These are phyloP conservation scores for Glonium stellatum DNA, from an alignment of 495 filamentous ascomycete species.

Conservation along the genomic window DNA sequence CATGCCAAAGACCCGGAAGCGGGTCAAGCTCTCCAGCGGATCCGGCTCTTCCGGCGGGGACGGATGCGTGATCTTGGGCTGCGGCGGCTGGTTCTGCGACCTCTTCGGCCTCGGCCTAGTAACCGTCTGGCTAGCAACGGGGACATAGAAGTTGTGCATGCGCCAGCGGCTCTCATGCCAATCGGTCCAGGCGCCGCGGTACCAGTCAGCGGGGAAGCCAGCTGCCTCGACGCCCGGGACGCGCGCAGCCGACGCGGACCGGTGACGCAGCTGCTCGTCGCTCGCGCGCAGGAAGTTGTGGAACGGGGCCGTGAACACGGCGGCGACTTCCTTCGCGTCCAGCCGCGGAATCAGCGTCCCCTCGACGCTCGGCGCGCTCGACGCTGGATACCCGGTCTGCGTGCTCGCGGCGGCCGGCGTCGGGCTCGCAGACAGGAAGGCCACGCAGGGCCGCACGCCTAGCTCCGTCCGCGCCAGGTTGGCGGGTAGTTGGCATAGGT, in stretches of 20 bases:
- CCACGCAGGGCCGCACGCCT: slow-evolving; percentile 78
- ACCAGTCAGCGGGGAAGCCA: slow-evolving; percentile 49
- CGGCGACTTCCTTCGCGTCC: slow-evolving; percentile 79
- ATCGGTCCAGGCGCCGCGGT: slow-evolving; percentile 55
- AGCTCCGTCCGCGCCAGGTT: slow-evolving; percentile 75
- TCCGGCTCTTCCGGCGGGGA: slow-evolving; percentile 28
- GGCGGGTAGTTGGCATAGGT: slow-evolving; percentile 73
- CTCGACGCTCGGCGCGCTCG: slow-evolving; percentile 49
- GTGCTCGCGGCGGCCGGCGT: slow-evolving; percentile 4
- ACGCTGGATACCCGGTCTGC: slow-evolving; percentile 9
- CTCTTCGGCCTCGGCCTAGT: not conserved
- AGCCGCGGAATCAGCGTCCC: slow-evolving; percentile 67
- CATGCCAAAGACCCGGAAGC: slow-evolving; percentile 85
- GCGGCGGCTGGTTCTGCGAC: not conserved
- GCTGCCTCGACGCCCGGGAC: slow-evolving; percentile 14
- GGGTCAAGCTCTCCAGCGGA: slow-evolving; percentile 39
- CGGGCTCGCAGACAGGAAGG: slow-evolving; percentile 48
- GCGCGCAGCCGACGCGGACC: slow-evolving; percentile 1
- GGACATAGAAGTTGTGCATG: slow-evolving; percentile 88
- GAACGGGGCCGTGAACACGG: slow-evolving; percentile 83
- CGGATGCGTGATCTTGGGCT: slow-evolving; percentile 8
- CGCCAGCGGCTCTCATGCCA: slow-evolving; percentile 59
- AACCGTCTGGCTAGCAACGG: slow-evolving; percentile 43
- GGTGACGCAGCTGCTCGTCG: slow-evolving; percentile 9
- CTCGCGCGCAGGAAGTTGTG: slow-evolving; percentile 50